These are phyloP conservation scores for Cocos nucifera DNA, from an alignment of 176 grass and related monocot genomes.

Conservation along the genomic window DNA sequence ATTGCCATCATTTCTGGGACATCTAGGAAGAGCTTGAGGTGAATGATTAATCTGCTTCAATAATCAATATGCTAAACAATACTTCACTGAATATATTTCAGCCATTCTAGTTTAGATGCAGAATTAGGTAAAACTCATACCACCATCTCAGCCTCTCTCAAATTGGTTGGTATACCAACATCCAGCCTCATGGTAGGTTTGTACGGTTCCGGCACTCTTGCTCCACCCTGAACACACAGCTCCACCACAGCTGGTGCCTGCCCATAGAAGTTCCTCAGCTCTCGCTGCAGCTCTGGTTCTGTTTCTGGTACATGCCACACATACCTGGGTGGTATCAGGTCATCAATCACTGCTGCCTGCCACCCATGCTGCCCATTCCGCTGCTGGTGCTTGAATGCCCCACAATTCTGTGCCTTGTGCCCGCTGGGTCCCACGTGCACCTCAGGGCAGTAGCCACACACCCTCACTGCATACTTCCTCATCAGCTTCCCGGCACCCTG, in stretches of 20 bases:
- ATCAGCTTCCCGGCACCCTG: constrained; percentile 55
- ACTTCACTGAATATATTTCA: not conserved
- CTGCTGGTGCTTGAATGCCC: constrained; percentile 92
- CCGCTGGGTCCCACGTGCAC: constrained; percentile 68
- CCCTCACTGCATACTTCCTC: constrained; percentile 73
- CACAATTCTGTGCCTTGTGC: constrained; percentile 88
- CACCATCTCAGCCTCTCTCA: constrained; percentile 88
- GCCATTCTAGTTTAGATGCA: constrained; percentile 1
- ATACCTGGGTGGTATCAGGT: constrained; percentile 69
- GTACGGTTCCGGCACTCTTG: constrained; percentile 61
- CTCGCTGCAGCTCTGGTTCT: constrained; percentile 50
- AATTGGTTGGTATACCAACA: constrained; percentile 69
- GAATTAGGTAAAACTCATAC: constrained; percentile 29
- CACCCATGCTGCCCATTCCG: constrained; percentile 94
- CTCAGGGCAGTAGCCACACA: constrained; percentile 91
- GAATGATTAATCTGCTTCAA: too few relatives aligned
- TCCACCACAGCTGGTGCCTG: constrained; percentile 95
- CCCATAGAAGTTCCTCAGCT: constrained; percentile 87
- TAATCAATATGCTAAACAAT: too few relatives aligned
- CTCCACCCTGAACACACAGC: constrained; percentile 56
- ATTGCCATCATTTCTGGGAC: too few relatives aligned
- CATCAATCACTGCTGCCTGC: constrained; percentile 71
- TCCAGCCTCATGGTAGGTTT: constrained; percentile 84
- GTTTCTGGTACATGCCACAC: constrained; percentile 86
- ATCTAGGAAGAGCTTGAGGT: too few relatives aligned